Conservation (phyloP, 179 eudicot species). For the Amaranthus tricolor region DNA sequence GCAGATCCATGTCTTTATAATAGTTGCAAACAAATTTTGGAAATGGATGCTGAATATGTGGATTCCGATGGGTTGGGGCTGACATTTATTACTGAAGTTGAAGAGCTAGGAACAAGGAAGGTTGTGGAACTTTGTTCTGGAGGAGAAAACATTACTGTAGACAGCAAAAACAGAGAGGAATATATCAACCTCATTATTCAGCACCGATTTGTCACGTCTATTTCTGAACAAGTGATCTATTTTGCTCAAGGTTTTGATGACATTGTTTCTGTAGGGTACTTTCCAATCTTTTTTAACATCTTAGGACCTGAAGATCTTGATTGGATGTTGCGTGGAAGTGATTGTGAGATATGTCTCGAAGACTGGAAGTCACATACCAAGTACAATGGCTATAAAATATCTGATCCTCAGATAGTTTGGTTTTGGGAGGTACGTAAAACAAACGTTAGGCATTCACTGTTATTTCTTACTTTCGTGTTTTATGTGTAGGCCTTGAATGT, state of each 20-base stretch:
- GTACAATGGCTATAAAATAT: conserved; percentile 63
- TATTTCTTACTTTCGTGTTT: background rate
- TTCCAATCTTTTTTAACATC: conserved; percentile 50
- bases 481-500: background rate
- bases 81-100: conserved; percentile 78
- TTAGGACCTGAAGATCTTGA: conserved; percentile 82
- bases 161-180: conserved; percentile 64
- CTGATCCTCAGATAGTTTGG: conserved; percentile 82
- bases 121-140: conserved; percentile 71
- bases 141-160: conserved; percentile 54
- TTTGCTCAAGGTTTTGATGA: conserved; percentile 80
- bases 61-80: conserved; percentile 84
- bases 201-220: conserved; percentile 63
- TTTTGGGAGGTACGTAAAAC: conserved; percentile 86
- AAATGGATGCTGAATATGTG: conserved; percentile 72
- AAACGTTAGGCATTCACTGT: background rate
- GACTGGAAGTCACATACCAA: conserved; percentile 94
- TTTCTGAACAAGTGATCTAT: conserved; percentile 53
- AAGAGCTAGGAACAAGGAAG: conserved; percentile 69
- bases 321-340: conserved; percentile 78
- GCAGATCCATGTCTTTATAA: conserved; percentile 81
- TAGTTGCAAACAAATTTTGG: conserved; percentile 87
- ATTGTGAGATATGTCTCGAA: conserved; percentile 57
- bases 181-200: conserved; percentile 68
- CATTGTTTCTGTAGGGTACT: conserved; percentile 40